phyloP scores from a whole-genome alignment of 768 basidiomycete species.

The Boletus huronensis region DNA sequence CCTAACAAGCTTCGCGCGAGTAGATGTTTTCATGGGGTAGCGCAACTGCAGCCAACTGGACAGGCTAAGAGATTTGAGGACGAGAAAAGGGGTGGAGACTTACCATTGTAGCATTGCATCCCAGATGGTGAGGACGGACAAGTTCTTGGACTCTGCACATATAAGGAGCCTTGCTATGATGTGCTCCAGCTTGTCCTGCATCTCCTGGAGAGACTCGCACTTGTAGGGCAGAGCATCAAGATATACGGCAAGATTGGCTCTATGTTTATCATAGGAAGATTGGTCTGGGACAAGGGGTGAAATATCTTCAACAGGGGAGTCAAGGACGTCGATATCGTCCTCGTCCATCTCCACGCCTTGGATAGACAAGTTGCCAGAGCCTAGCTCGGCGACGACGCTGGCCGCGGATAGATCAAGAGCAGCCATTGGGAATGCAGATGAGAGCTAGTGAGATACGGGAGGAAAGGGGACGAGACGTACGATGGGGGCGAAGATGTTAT shows the following conservation, averaged over 20 bases:
- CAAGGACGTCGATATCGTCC: slow-evolving; percentile 47
- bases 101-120: slow-evolving; percentile 79
- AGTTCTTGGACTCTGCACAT: slow-evolving; percentile 72
- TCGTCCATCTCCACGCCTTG: slow-evolving; percentile 49
- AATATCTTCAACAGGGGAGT: slow-evolving; percentile 38
- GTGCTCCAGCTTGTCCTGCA: slow-evolving; percentile 64
- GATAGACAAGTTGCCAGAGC: slow-evolving; percentile 21
- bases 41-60: slow-evolving; percentile 76
- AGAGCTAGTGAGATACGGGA: slow-evolving; percentile 13
- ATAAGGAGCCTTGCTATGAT: slow-evolving; percentile 68
- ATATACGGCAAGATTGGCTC: slow-evolving; percentile 59
- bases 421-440: slow-evolving; percentile 23
- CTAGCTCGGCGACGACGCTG: slow-evolving; percentile 26
- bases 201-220: slow-evolving; percentile 66
- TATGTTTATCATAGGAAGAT: slow-evolving; percentile 54
- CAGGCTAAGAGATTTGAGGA: slow-evolving; percentile 5
- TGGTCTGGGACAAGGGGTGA: slow-evolving; percentile 23
- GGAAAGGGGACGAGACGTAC: slow-evolving; percentile 26
- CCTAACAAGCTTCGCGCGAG: slow-evolving; percentile 65
- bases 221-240: slow-evolving; percentile 67
- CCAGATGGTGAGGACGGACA: slow-evolving; percentile 72
- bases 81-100: slow-evolving; percentile 14
- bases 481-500: slow-evolving; percentile 3
- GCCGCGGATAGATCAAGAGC: slow-evolving; percentile 18
- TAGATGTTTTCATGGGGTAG: slow-evolving; percentile 68